Conservation (phyloP, 805 yeast species). For the Zygoascus bituminiphila region DNA sequence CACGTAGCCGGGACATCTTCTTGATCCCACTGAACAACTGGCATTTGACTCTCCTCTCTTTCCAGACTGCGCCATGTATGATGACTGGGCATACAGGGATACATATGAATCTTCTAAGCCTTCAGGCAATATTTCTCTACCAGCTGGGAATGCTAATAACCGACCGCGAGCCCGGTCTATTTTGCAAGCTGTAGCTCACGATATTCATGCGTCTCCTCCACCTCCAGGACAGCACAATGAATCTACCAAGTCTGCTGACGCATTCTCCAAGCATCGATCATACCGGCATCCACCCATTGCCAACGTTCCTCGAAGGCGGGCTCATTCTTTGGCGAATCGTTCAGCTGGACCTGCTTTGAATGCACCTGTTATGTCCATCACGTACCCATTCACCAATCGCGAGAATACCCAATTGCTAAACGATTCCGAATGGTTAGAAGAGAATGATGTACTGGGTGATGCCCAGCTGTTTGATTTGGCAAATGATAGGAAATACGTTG, state of each 20-base stretch:
- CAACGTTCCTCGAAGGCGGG: slow-evolving; percentile 15
- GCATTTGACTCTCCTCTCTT: not conserved
- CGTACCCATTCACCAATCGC: slow-evolving; percentile 33
- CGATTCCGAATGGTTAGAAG: slow-evolving; percentile 25
- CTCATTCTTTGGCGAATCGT: slow-evolving; percentile 10
- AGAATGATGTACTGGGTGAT: slow-evolving; percentile 37
- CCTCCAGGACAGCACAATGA: not conserved
- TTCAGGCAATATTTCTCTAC: no score
- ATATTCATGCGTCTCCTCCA: not conserved
- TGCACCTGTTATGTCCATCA: not conserved
- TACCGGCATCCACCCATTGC: slow-evolving; percentile 11
- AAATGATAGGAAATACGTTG: slow-evolving; percentile 26
- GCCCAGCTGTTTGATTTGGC: slow-evolving; percentile 31
- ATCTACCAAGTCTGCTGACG: not conserved
- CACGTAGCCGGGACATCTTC: not conserved
- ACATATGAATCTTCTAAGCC: slow-evolving; percentile 5
- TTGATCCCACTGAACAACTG: not conserved
- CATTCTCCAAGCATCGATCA: not conserved
- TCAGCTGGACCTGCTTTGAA: slow-evolving; percentile 6
- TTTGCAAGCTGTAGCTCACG: slow-evolving; percentile 15
- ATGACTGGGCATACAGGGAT: slow-evolving; percentile 28
- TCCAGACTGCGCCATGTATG: slow-evolving; percentile 18
- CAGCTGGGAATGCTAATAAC: not conserved
- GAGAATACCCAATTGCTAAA: slow-evolving; percentile 28
- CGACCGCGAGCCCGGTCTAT: slow-evolving; percentile 17